Evolutionary conservation across 2,329 filamentous ascomycete species (phyloP).

Genomic region (Colletotrichum tamarilloi): DNA sequence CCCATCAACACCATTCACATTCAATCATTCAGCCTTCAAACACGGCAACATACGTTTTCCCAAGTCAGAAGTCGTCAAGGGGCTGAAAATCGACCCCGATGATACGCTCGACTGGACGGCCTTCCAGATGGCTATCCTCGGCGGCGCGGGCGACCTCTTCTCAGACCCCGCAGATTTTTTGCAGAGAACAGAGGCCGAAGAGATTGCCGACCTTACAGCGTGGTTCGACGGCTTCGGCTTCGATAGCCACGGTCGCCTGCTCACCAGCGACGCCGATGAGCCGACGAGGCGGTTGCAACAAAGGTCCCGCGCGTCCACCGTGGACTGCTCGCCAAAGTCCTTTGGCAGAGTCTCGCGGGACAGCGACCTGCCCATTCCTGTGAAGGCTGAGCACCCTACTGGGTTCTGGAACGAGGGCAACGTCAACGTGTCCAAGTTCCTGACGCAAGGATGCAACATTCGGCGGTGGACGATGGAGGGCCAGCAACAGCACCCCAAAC

Average conservation of each 20-base stretch:
- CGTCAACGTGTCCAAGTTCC: slow-evolving; percentile 46
- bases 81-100: slow-evolving; percentile 54
- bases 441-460: slow-evolving; percentile 42
- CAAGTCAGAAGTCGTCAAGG: slow-evolving; percentile 54
- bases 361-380: slow-evolving; percentile 51
- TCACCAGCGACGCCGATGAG: slow-evolving; percentile 30
- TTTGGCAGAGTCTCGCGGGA: slow-evolving; percentile 38
- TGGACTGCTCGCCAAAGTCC: slow-evolving; percentile 1
- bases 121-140: slow-evolving; percentile 73
- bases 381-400: slow-evolving; percentile 47
- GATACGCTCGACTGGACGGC: slow-evolving; percentile 71
- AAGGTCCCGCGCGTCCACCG: not conserved
- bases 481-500: slow-evolving; percentile 41
- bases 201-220: slow-evolving; percentile 57
- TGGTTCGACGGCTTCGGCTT: slow-evolving; percentile 67
- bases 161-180: slow-evolving; percentile 55
- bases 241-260: slow-evolving; percentile 53
- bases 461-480: slow-evolving; percentile 51
- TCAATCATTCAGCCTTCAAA: slow-evolving; percentile 59
- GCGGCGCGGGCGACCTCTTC: slow-evolving; percentile 64
- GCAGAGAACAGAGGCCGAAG: slow-evolving; percentile 54
- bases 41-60: slow-evolving; percentile 67
- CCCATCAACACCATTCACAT: slow-evolving; percentile 59
- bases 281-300: not conserved
- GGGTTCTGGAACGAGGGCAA: slow-evolving; percentile 47